Percentiles rank a stretch among this genome's conserved stretches.
Evolutionary conservation across 306 rosid genomes (phyloP).

Genomic region (Luffa acutangula): DNA sequence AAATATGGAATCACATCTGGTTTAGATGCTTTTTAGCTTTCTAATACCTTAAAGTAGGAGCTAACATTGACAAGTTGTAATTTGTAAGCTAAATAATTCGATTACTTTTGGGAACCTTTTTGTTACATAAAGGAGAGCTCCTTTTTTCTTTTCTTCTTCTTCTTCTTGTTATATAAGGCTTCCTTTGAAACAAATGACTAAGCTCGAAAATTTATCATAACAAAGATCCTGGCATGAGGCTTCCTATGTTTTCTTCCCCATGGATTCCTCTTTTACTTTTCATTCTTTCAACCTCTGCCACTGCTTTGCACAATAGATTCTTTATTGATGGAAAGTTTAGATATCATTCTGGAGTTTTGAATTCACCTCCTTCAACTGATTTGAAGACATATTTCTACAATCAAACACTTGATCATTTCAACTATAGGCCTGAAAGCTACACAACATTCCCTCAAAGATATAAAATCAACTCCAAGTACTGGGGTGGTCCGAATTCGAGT

Average conservation of each 20-base stretch:
- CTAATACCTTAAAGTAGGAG: background rate
- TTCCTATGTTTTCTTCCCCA: background rate
- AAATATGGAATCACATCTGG: background rate
- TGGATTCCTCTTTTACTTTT: slow-evolving; percentile 17
- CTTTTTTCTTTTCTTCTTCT: background rate
- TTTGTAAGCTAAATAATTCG: background rate
- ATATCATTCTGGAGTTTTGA: background rate
- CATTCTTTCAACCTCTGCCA: slow-evolving; percentile 9
- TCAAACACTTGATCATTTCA: slow-evolving; percentile 65
- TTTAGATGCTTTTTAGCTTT: background rate
- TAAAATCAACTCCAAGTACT: slow-evolving; percentile 41
- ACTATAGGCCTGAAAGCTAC: slow-evolving; percentile 49
- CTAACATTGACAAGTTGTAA: background rate
- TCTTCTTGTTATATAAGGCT: too few species aligned
- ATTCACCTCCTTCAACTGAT: slow-evolving; percentile 1
- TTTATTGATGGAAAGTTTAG: slow-evolving; percentile 19
- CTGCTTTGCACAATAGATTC: slow-evolving; percentile 9
- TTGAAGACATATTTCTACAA: slow-evolving; percentile 36
- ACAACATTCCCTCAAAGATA: slow-evolving; percentile 47
- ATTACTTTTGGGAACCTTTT: background rate
- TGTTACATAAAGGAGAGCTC: background rate
- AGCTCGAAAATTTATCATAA: background rate
- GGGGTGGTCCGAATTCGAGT: slow-evolving; percentile 46
- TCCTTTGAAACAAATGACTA: too few species aligned
- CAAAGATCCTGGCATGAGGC: background rate